Base-by-base conservation (phyloP, 805 yeast species). In the Monosporozyma siamensis region DNA sequence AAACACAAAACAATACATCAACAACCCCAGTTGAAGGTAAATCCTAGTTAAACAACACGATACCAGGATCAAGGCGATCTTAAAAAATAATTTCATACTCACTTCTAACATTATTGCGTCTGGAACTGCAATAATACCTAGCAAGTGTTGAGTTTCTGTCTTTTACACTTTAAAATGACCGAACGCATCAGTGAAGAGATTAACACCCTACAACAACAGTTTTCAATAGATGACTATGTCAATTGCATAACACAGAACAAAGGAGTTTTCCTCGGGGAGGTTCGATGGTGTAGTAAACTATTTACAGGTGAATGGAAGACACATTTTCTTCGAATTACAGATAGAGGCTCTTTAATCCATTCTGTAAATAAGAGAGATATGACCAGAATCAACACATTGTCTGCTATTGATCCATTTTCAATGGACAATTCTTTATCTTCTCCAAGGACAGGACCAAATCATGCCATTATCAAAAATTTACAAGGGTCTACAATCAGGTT, bases 231-330 rank as follows among this genome's bases (percentile, higher is more conserved):
- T 5, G 35, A 32, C 23, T 32, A 32, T 32, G 35, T 32, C 21
- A 32, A 10, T 18, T 32, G 35, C 15, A 32, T 32, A 17, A 32
- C 23, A 3, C 17, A 18, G n/a, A 32, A 32, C 35, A 38, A 27
- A 18, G 61, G 61, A 2, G 45, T 50, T 2, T 58, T 57, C 41
- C 20, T 41, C 26, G 60, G 59, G 11, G 47, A 46, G 18, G 45
- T 50, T 4, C 48, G 48, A 41, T 56, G 59, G 61, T 48, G 54
- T 34, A 44, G 48, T 23, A 44, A 50, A 25, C 37, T 51, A 10
- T 34, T 40, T 12, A 37, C 51, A 24, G 44, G 45, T 22, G 53
- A 50, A 34, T 58, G 63, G 63, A 52, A 50, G 20, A 48, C 45
- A 3, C 44, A 48, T 36, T 39, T 23, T n/a, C 24, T 56, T 6